phyloP scores from a whole-genome alignment of 2,329 filamentous ascomycete genomes.

The Lachnellula suecica region DNA sequence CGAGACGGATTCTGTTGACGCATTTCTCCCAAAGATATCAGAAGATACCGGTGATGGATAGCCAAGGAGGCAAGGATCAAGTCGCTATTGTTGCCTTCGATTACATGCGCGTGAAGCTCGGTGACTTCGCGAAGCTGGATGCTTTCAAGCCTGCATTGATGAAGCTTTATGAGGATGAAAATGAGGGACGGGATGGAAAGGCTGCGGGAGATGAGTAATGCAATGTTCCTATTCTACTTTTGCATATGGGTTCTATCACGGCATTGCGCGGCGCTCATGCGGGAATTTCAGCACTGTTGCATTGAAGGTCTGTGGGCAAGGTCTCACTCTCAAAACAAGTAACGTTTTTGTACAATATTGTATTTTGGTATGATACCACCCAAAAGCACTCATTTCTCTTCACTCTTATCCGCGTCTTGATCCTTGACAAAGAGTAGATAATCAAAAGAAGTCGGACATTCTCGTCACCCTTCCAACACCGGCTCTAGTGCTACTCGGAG shows the following conservation, averaged over 20 bases:
- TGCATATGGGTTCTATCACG: not conserved
- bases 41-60: slow-evolving; percentile 39
- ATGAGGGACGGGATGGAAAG: slow-evolving; percentile 8
- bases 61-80: slow-evolving; percentile 47
- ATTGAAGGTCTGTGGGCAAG: not conserved
- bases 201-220: not conserved
- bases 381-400: not conserved
- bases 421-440: slow-evolving; percentile 1
- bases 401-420: not conserved
- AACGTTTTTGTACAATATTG: slow-evolving; percentile 9
- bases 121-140: slow-evolving; percentile 67
- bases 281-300: not conserved
- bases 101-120: slow-evolving; percentile 71
- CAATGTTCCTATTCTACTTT: not conserved
- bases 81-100: slow-evolving; percentile 75
- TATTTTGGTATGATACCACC: slow-evolving; percentile 5
- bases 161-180: slow-evolving; percentile 49
- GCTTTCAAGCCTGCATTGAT: slow-evolving; percentile 60
- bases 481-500: not conserved
- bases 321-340: not conserved
- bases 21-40: slow-evolving; percentile 94
- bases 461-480: not conserved
- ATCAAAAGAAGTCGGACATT: not conserved
- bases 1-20: slow-evolving; percentile 78
- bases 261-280: not conserved